Percentiles rank a stretch among this genome's conserved stretches.
phyloP scores from a whole-genome alignment of 106 monocot species.

The Ottelia alismoides region DNA sequence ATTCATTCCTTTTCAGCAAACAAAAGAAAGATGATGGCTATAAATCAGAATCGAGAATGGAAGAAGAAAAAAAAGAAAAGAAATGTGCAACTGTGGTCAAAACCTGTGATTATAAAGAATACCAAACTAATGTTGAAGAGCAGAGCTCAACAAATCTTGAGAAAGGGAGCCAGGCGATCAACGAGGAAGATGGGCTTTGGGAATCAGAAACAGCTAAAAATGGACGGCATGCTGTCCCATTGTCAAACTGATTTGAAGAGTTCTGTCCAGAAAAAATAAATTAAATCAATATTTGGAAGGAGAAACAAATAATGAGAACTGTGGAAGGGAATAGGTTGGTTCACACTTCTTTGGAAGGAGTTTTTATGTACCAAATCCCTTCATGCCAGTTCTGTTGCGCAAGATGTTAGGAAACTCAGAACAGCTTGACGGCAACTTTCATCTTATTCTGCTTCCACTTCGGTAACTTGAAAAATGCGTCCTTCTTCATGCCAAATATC shows the following conservation, averaged over 20 bases:
- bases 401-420: not conserved
- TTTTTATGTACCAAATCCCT: too few species aligned
- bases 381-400: too few species aligned
- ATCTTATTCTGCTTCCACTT: slow-evolving; percentile 75
- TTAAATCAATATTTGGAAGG: not conserved
- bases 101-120: too few species aligned
- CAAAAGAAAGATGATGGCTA: not conserved
- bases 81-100: not conserved
- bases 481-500: slow-evolving; percentile 76
- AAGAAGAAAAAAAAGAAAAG: not conserved
- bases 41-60: not conserved
- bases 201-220: not conserved
- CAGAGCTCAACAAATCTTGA: too few species aligned
- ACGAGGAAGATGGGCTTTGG: not conserved
- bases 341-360: not conserved
- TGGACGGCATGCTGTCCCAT: not conserved
- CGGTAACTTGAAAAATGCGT: slow-evolving; percentile 61
- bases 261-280: not conserved
- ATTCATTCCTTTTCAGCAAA: not conserved
- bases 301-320: not conserved
- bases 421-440: not conserved
- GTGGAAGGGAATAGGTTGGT: not conserved
- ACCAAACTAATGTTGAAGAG: too few species aligned
- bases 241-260: not conserved
- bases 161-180: too few species aligned